Base-by-base conservation (phyloP, 306 rosid genomes). In the Cucumis sativus region DNA sequence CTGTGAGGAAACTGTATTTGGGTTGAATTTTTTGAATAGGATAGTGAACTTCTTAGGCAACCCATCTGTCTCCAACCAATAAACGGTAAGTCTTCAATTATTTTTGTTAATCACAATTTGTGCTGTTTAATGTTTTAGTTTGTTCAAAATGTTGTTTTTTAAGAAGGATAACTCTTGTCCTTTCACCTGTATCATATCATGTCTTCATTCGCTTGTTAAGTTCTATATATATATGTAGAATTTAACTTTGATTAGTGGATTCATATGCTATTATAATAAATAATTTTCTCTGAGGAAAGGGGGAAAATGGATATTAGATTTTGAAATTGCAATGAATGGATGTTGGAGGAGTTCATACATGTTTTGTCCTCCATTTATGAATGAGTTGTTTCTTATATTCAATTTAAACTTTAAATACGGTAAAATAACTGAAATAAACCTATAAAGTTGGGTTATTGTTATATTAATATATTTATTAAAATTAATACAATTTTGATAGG, bases 1-100 rank as follows among this genome's bases (percentile, higher is more conserved):
- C 84, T 92, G 98, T 67, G 98, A 91, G 82, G 98, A 96, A 81
- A 96, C 98, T 28, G 99, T 96, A 25, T 96, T 96, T 64, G 97
- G 97, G 72, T 85, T 92, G 82, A 96, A 96, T 86, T 85, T 96
- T 83, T 84, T 96, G 84, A 96, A 92, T 82, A 85, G 99, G 84
- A 78, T 91, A 68, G 89, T 91, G 77, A 96, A 91, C 86, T 83
- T 91, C 88, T 83, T 86, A 60, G 92, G 70, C 16, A 97, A 89
- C 79, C 86, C 93, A 47, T 75, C 85, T 60, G 83, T 40, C 66
- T 41, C 83, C 80, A 83, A 59, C n/a, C 55, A 67, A 10, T 91
- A 83, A 82, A 77, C 59, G 41, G 54, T 30, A 30, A 75, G 21
- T 54, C 51, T 55, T 74, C 65, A 8, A 12, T 52, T 51, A 43